Evolutionary conservation across 2,329 filamentous ascomycete species (phyloP), one percentile per base, ranked within the genome.

Genomic region (Cordyceps cateniannulata): DNA sequence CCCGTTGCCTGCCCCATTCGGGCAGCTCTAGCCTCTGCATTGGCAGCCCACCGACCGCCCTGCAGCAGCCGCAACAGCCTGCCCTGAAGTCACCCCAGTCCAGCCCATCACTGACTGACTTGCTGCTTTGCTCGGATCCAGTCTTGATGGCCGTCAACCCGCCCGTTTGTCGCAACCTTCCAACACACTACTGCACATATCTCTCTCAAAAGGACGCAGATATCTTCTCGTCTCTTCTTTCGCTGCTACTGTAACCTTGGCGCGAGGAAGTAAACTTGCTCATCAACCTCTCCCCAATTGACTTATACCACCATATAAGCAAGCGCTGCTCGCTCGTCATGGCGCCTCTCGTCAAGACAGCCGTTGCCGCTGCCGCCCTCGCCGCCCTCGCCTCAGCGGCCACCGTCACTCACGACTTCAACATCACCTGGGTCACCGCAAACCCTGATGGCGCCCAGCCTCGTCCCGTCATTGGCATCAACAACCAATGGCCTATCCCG

Each of bases 401-500:
- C 9, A 82, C 78, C 0, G 75, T 86, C 59, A 79, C 76, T 5
- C 83, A 87, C 68, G 78, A 90, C 70, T 91, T 88, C 75, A 84
- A 86, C 66, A 79, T 91, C 64, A 83, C 81, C 62, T 92, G 89
- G 89, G 84, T 90, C 12, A 81, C 75, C 47, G 83, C 86, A 38
- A 88, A 89, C 66, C 90, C 90, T 0, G 90, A 93, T 74, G 86
- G 85, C 24, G 76, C 79, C 8, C 80, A 81, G 62, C 77, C 82
- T 44, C 81, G 89, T 35, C 80, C 85, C n/a, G 82, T 83, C 3
- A 90, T 93, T 69, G 89, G 88, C 50, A 88, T 95, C 75, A 93
- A 95, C 68, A 84, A 83, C 5, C 72, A 86, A 74, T 91, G 89
- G 87, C 90, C 90, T 1, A 81, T 89, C 57, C 90, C 90, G 1